Percentiles rank a stretch among this genome's conserved stretches.
Conservation (phyloP, 441 rosid genomes). For the Eugenia klotzschiana region DNA sequence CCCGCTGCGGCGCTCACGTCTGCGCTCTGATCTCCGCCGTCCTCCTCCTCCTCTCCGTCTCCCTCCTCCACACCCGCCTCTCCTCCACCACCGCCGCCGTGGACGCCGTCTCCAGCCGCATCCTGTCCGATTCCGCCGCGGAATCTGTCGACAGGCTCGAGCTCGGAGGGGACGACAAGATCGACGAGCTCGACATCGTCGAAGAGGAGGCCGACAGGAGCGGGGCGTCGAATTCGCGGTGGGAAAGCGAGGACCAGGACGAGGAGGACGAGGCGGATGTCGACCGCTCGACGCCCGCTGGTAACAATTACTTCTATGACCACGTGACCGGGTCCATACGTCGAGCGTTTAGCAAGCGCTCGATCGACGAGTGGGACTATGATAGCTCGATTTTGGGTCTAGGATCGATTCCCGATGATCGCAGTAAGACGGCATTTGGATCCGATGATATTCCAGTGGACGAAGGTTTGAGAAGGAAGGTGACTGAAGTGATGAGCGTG, state of each 20-base stretch:
- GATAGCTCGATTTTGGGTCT: slow-evolving; percentile 12
- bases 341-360: slow-evolving; percentile 41
- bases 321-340: slow-evolving; percentile 51
- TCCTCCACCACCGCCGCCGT: slow-evolving; percentile 24
- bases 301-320: slow-evolving; percentile 48
- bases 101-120: slow-evolving; percentile 1
- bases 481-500: slow-evolving; percentile 39
- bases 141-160: slow-evolving; percentile 4
- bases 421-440: slow-evolving; percentile 37
- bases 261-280: slow-evolving; percentile 19
- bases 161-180: slow-evolving; percentile 22
- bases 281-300: slow-evolving; percentile 21
- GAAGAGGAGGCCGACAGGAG: slow-evolving; percentile 12
- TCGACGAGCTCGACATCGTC: slow-evolving; percentile 71
- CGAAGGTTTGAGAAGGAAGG: slow-evolving; percentile 55
- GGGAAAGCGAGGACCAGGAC: slow-evolving; percentile 11
- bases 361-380: slow-evolving; percentile 80
- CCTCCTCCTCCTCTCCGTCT: slow-evolving; percentile 57
- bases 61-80: slow-evolving; percentile 63
- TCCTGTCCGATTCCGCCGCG: slow-evolving; percentile 1
- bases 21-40: slow-evolving; percentile 54
- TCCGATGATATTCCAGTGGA: slow-evolving; percentile 76
- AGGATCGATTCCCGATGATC: slow-evolving; percentile 6
- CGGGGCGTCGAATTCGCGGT: background rate
- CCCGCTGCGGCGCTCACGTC: slow-evolving; percentile 43